Percentiles rank a stretch among this genome's conserved stretches.
phyloP scores from a whole-genome alignment of 805 yeast genomes.

The Candida cerambycidarum region DNA sequence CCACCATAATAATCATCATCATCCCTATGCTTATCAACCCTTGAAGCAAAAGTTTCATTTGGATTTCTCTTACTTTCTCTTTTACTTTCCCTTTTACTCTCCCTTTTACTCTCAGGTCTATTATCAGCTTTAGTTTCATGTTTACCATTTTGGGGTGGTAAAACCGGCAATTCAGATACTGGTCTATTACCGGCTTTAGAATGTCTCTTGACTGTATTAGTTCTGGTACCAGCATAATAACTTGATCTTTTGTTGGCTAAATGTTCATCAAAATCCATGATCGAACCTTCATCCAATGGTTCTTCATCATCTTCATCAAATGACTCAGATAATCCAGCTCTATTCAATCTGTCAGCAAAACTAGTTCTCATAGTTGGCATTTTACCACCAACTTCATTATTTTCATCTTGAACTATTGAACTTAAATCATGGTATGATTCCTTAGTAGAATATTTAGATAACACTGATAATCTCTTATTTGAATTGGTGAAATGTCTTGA shows the following conservation, averaged over 20 bases:
- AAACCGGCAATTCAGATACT: conserved; percentile 27
- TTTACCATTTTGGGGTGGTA: conserved; percentile 27
- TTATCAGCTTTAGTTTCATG: no score
- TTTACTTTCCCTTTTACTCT: conserved; percentile 17
- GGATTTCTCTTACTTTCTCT: conserved; percentile 14
- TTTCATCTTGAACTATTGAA: conserved; percentile 28
- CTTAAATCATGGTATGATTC: conserved; percentile 62
- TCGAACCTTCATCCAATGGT: conserved; percentile 37
- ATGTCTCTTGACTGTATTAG: conserved; percentile 23
- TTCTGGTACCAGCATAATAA: conserved; percentile 31
- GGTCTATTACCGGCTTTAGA: conserved; percentile 28
- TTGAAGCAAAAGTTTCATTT: conserved; percentile 45
- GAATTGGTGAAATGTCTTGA: conserved; percentile 61
- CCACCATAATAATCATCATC: conserved; percentile 18
- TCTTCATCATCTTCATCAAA: conserved; percentile 27
- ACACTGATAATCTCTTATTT: conserved; percentile 68
- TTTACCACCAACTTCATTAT: conserved; percentile 14
- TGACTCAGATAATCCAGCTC: conserved; percentile 30
- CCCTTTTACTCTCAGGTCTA: conserved; percentile 37
- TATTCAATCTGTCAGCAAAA: conserved; percentile 43
- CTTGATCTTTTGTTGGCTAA: conserved; percentile 39
- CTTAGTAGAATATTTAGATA: conserved; percentile 69
- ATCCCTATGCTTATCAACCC: conserved; percentile 22
- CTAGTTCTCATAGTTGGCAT: conserved; percentile 37
- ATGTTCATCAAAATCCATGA: conserved; percentile 42